phyloP scores from a whole-genome alignment of 768 basidiomycete species.

The Lactifluus hygrophoroides region DNA sequence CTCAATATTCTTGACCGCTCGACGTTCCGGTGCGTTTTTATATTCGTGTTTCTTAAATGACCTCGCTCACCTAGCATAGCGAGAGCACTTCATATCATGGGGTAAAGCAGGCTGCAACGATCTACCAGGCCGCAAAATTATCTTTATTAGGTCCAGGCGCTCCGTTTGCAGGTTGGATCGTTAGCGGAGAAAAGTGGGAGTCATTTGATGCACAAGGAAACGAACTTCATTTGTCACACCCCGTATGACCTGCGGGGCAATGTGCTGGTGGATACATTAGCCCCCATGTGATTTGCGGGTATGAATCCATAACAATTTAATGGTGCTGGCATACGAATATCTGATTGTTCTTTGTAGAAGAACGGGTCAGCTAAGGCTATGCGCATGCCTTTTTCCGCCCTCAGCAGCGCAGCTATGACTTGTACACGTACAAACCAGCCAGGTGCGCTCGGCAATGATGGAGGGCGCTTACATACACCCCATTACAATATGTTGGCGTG shows the following conservation, averaged over 20 bases:
- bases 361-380: neutral
- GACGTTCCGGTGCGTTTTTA: constrained; percentile 11
- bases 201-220: constrained; percentile 31
- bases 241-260: neutral
- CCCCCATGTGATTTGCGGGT: neutral
- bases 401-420: neutral
- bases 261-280: neutral
- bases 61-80: constrained; percentile 2
- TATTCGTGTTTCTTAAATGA: neutral
- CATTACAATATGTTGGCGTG: neutral
- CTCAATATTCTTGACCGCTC: constrained; percentile 17
- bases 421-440: neutral
- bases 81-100: constrained; percentile 35
- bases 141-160: constrained; percentile 36
- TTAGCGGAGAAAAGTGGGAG: constrained; percentile 46
- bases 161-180: constrained; percentile 57
- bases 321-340: neutral
- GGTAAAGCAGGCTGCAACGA: constrained; percentile 33
- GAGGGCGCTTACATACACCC: neutral
- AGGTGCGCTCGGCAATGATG: neutral
- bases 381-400: neutral
- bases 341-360: constrained; percentile 3
- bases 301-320: neutral
- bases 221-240: neutral
- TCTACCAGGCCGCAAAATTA: constrained; percentile 46